Percentiles rank a stretch among this genome's conserved stretches.
Conservation (phyloP, 306 rosid genomes). For the Macrotyloma uniflorum region DNA sequence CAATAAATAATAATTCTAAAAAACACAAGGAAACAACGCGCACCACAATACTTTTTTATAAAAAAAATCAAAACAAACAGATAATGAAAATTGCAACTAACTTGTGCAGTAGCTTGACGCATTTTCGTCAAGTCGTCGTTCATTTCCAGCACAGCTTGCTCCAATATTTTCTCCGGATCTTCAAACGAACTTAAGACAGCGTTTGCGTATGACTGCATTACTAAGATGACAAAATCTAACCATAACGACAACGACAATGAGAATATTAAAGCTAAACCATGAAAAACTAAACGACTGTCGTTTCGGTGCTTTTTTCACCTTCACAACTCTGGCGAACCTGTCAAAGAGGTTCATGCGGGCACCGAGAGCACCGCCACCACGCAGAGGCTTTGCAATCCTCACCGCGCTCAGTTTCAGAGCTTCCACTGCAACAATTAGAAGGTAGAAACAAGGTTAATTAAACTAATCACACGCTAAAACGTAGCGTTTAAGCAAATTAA, state of each 20-base stretch:
- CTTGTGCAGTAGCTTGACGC: slow-evolving; percentile 99
- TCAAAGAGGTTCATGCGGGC: slow-evolving; percentile 85
- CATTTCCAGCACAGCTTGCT: slow-evolving; percentile 96
- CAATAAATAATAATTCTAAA: neutral
- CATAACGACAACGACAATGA: slow-evolving; percentile 39
- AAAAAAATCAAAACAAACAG: neutral
- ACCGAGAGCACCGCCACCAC: slow-evolving; percentile 75
- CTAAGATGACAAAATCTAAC: slow-evolving; percentile 43
- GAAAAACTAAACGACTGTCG: neutral
- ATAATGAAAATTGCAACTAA: slow-evolving; percentile 38
- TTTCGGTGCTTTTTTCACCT: slow-evolving; percentile 59
- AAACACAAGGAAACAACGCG: neutral
- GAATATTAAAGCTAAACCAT: slow-evolving; percentile 28
- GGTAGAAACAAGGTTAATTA: neutral
- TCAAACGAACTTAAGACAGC: slow-evolving; percentile 85
- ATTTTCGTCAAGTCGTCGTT: slow-evolving; percentile 91
- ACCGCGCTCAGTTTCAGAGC: slow-evolving; percentile 51
- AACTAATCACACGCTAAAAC: neutral
- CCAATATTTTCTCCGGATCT: slow-evolving; percentile 96
- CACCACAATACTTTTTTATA: neutral
- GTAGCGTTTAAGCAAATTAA: neutral
- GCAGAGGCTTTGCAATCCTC: slow-evolving; percentile 48
- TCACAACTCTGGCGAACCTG: slow-evolving; percentile 84
- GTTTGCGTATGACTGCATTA: slow-evolving; percentile 91
- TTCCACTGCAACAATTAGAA: slow-evolving; percentile 18